Percentiles rank a stretch among this genome's conserved stretches.
phyloP scores from a whole-genome alignment of 2,329 filamentous ascomycete species.

The Cytospora leucostoma region DNA sequence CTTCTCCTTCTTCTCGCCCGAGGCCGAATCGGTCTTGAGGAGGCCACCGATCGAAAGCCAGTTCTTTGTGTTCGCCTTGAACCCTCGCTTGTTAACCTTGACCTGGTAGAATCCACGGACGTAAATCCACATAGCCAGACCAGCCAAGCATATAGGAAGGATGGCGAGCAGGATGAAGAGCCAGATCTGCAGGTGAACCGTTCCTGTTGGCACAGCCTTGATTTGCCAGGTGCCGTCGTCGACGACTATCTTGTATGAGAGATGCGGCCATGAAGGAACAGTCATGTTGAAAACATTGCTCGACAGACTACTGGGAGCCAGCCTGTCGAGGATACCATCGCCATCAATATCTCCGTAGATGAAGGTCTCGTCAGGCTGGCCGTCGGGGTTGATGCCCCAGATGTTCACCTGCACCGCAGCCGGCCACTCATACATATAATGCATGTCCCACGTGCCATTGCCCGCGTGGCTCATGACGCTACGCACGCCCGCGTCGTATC shows the following conservation, averaged over 20 bases:
- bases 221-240: constrained; percentile 57
- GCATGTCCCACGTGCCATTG: constrained; percentile 57
- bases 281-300: constrained; percentile 60
- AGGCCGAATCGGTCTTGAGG: constrained; percentile 21
- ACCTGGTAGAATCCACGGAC: constrained; percentile 53
- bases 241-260: constrained; percentile 56
- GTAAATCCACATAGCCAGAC: constrained; percentile 55
- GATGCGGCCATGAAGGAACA: constrained; percentile 51
- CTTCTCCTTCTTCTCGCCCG: constrained; percentile 35
- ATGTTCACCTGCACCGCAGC: constrained; percentile 61
- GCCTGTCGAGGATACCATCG: constrained; percentile 60
- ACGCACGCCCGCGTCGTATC: constrained; percentile 58
- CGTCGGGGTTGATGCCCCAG: constrained; percentile 66
- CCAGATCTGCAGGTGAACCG: constrained; percentile 52
- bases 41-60: constrained; percentile 26
- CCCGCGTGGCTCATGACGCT: constrained; percentile 50
- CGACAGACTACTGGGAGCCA: constrained; percentile 58
- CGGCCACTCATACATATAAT: constrained; percentile 65
- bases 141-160: constrained; percentile 53
- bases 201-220: constrained; percentile 54
- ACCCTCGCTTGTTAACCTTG: constrained; percentile 62
- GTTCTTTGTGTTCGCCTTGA: constrained; percentile 36
- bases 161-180: constrained; percentile 55
- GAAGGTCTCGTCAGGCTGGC: constrained; percentile 58
- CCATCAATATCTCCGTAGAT: constrained; percentile 61